Evolutionary conservation across 108 stramenopile species (phyloP).

Genomic region (Mediolabrus comicus): DNA sequence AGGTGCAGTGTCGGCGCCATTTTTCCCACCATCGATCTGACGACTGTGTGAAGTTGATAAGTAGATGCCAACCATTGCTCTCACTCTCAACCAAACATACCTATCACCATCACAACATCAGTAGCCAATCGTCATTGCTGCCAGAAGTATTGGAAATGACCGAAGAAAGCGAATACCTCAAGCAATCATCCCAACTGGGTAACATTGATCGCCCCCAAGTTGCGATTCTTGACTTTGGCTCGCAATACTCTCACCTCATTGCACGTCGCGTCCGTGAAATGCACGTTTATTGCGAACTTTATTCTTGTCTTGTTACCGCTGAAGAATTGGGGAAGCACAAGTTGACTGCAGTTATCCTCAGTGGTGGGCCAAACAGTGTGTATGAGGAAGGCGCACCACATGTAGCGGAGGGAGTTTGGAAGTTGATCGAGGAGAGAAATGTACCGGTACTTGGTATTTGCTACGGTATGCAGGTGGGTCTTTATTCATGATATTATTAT

Average conservation of each 20-base stretch:
- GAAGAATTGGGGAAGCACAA: constrained; percentile 80
- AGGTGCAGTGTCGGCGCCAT: too few relatives aligned
- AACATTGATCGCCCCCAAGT: constrained; percentile 77
- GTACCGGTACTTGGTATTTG: constrained; percentile 97
- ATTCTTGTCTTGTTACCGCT: constrained; percentile 89
- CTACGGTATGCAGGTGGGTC: constrained; percentile 98
- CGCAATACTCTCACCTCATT: constrained; percentile 98
- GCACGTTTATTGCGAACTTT: constrained; percentile 96
- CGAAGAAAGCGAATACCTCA: not conserved
- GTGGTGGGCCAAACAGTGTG: constrained; percentile 92
- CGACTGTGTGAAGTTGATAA: too few relatives aligned
- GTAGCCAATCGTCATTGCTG: too few relatives aligned
- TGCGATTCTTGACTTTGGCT: constrained; percentile 98
- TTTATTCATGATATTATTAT: too few relatives aligned
- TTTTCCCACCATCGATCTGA: too few relatives aligned
- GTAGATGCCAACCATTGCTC: too few relatives aligned
- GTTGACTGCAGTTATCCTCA: constrained; percentile 90
- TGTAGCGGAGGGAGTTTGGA: constrained; percentile 91
- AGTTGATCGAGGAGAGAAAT: constrained; percentile 77
- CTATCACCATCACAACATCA: too few relatives aligned
- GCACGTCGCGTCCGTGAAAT: constrained; percentile 96
- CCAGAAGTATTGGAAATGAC: not conserved
- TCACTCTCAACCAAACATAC: too few relatives aligned
- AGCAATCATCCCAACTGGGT: not conserved
- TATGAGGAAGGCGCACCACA: constrained; percentile 97